phyloP scores from a whole-genome alignment of 768 basidiomycete genomes.

The Termitomyces sp. region DNA sequence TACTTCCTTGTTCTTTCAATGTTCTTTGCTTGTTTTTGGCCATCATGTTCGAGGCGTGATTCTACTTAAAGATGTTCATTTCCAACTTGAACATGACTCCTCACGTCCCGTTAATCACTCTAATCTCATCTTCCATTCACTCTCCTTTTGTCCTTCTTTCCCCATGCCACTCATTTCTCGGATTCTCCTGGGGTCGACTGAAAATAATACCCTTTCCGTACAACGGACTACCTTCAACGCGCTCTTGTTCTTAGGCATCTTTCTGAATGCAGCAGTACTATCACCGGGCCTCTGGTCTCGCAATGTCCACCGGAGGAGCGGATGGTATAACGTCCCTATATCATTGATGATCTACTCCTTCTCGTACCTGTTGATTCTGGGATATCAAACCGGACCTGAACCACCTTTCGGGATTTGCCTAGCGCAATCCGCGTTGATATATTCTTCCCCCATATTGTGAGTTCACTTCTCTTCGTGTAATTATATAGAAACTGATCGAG shows the following conservation, averaged over 20 bases:
- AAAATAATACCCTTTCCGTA: neutral
- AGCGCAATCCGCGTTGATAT: neutral
- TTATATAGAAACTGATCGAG: neutral
- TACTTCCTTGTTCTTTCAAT: neutral
- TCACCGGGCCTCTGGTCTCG: neutral
- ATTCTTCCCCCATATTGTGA: neutral
- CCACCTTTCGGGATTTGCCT: neutral
- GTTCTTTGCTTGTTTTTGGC: neutral
- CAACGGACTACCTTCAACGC: neutral
- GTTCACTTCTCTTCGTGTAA: neutral
- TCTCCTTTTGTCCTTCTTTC: neutral
- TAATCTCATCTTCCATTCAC: neutral
- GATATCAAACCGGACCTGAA: neutral
- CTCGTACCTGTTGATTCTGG: neutral
- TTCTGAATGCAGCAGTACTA: neutral
- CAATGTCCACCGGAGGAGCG: neutral
- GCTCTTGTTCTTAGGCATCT: neutral
- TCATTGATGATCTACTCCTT: neutral
- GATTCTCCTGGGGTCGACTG: neutral
- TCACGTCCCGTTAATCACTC: neutral
- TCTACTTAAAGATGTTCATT: neutral
- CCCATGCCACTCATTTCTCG: neutral
- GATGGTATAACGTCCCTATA: neutral
- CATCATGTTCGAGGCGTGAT: neutral
- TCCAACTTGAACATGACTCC: neutral